Percentiles rank a stretch among this genome's conserved stretches.
These are phyloP conservation scores for Rubia tinctorum DNA, from an alignment of 305 asterid genomes.

Conservation along the genomic window DNA sequence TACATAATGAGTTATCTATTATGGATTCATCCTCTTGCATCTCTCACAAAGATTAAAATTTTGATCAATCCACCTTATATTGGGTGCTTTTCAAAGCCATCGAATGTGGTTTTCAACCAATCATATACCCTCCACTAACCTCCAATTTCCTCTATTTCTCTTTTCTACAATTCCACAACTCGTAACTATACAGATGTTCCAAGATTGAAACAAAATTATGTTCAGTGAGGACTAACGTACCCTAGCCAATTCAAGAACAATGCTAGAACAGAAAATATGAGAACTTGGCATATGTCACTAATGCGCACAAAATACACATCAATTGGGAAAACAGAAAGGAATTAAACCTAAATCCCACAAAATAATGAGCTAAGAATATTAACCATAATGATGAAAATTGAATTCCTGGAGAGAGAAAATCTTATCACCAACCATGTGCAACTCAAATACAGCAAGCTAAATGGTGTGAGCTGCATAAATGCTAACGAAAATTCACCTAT, in stretches of 20 bases:
- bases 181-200: background rate
- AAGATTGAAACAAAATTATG: background rate
- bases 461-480: background rate
- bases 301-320: background rate
- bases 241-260: background rate
- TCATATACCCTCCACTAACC: background rate
- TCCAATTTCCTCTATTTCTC: background rate
- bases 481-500: background rate
- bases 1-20: background rate
- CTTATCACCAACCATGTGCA: background rate
- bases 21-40: background rate
- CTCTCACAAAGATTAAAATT: background rate
- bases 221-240: background rate
- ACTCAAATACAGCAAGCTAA: slow-evolving; percentile 4
- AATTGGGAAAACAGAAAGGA: background rate
- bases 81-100: background rate
- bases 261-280: background rate
- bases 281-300: background rate
- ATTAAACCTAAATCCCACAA: background rate
- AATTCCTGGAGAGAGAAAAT: background rate
- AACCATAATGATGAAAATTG: background rate
- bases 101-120: background rate
- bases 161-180: background rate
- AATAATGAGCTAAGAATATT: background rate
- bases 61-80: background rate